phyloP scores from a whole-genome alignment of 192 early-diverging fungal species.

The Coemansia javaensis region DNA sequence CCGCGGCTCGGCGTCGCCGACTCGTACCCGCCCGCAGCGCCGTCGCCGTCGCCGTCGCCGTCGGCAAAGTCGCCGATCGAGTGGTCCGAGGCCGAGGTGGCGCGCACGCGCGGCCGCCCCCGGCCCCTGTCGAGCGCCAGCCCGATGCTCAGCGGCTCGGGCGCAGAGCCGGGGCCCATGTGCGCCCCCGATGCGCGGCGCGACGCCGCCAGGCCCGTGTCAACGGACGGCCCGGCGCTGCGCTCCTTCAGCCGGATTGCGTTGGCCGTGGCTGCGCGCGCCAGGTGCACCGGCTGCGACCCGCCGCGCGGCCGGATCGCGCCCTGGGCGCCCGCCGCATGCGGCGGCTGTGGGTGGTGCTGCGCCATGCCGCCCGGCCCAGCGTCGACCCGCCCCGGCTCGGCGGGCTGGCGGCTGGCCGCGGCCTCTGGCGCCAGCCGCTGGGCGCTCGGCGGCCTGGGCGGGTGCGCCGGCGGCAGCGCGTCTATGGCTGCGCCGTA shows the following conservation, averaged over 20 bases:
- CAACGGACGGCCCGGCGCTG: conserved; percentile 2
- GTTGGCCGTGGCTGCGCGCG: conserved; percentile 44
- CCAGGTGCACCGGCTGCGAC: conserved; percentile 42
- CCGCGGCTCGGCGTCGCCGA: background rate
- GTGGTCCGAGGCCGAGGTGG: conserved; percentile 36
- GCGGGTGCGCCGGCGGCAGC: conserved; percentile 4
- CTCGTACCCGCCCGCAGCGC: conserved; percentile 6
- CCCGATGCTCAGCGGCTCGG: conserved; percentile 33
- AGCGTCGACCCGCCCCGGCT: no score
- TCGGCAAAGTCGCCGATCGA: conserved; percentile 6
- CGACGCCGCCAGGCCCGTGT: background rate
- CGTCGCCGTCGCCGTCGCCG: conserved; percentile 3
- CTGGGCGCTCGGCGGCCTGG: no score
- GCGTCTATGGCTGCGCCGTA: conserved; percentile 3
- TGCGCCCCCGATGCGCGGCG: background rate
- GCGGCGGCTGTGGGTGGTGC: background rate
- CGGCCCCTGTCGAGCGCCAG: conserved; percentile 16
- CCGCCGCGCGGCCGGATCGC: conserved; percentile 40
- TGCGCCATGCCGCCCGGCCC: no score
- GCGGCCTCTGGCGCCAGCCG: no score
- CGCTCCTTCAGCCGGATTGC: conserved; percentile 46
- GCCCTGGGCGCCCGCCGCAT: conserved; percentile 3
- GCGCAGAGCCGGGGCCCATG: conserved; percentile 31
- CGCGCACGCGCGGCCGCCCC: conserved; percentile 23
- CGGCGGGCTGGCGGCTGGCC: no score